Evolutionary conservation across 345 rosid species (phyloP), one percentile per base, ranked within the genome.

Genomic region (Pelargonium nanum): DNA sequence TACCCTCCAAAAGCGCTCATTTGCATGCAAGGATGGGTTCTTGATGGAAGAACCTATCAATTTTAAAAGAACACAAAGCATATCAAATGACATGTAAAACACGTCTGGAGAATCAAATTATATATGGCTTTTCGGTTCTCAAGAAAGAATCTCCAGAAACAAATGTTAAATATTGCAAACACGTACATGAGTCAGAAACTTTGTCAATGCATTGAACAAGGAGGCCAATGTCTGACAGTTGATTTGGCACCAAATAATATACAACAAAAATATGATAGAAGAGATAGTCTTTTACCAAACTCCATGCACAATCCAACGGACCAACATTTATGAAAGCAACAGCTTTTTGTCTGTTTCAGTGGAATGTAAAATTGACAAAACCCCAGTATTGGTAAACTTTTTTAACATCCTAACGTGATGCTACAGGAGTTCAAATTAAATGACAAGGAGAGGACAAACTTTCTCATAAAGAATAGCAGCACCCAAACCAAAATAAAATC

Each of bases 21-120:
- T 70, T 85, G 95, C 98, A 89, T 85, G 70, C 74, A 81, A 23
- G 96, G 98, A 68, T 92, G 98, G 53, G 96, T 83, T 78, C 98
- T 89, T 4, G 85, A 89, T 3, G 93, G 95, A 69, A 89, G 93
- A 60, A 92, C 96, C 96, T 88, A 72, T 65, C 59, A 26, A 13
- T 25, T 51, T 65, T 26, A 26, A 34, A 34, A 30, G 60, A 7
- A 50, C 2, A 1, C n/a, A 16, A 12, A 20, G 26, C 44, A 20
- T 4, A 55, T 48, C 4, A 59, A 32, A 62, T 40, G 17, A 54
- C 21, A 53, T 53, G 21, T n/a, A 3, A 22, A 24, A 55, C 23
- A 3, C 57, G 25, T 16, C 45, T 5, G 45, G 23, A 53, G 50
- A 26, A 48, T 21, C 16, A 15, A 34, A 30, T 34, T 34, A 34